These are phyloP conservation scores for Centrapalus pauciflorus DNA, from an alignment of 129 eudicot species.

Conservation along the genomic window DNA sequence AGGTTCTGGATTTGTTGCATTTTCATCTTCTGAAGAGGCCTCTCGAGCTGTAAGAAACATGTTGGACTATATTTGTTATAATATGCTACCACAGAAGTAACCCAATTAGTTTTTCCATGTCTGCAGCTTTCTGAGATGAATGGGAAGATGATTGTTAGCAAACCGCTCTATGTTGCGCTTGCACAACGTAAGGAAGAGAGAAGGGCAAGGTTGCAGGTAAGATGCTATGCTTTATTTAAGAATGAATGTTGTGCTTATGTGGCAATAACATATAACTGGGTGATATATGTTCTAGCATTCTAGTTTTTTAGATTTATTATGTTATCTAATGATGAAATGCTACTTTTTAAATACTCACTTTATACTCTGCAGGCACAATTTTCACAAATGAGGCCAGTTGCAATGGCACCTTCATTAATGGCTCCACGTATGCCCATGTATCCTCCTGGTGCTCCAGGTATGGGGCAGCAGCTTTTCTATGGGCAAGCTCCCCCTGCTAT, in stretches of 20 bases:
- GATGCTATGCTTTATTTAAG: not conserved
- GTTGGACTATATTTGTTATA: not conserved
- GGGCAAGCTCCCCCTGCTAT: conserved; percentile 85
- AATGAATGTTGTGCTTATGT: not conserved
- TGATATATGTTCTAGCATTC: no score
- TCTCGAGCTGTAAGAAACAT: conserved; percentile 64
- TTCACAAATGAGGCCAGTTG: conserved; percentile 85
- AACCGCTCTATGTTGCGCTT: conserved; percentile 78
- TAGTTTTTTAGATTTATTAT: not conserved
- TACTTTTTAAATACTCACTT: not conserved
- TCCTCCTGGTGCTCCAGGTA: conserved; percentile 83
- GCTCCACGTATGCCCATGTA: conserved; percentile 91
- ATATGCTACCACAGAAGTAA: not conserved
- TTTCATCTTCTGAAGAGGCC: conserved; percentile 72
- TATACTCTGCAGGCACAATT: conserved; percentile 59
- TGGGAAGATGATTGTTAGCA: conserved; percentile 76
- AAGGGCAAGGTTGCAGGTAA: conserved; percentile 82
- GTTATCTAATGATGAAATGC: not conserved
- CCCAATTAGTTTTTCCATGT: not conserved
- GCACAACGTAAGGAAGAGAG: conserved; percentile 86
- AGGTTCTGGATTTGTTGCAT: conserved; percentile 88
- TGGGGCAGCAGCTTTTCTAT: conserved; percentile 84
- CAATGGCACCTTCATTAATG: conserved; percentile 68
- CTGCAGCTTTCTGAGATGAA: conserved; percentile 74
- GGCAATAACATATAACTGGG: no score